Evolutionary conservation across 2,329 filamentous ascomycete genomes (phyloP).

Genomic region (Aspergillus chevalieri): DNA sequence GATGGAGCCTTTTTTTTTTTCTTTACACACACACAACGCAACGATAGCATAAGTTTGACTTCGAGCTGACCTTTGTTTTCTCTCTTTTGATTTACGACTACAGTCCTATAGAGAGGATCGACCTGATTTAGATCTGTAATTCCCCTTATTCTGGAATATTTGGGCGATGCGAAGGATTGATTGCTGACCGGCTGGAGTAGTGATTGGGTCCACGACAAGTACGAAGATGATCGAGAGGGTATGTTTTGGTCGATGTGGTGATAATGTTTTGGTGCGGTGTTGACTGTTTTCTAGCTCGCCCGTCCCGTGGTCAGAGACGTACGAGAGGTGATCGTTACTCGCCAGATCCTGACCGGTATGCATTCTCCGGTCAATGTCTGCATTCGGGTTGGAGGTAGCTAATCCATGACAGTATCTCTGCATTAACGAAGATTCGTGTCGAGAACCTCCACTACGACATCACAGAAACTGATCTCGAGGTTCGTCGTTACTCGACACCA

Average conservation of each 20-base stretch:
- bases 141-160: no score
- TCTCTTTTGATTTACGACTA: constrained; percentile 27
- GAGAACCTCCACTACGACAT: constrained; percentile 92
- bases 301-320: constrained; percentile 39
- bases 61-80: constrained; percentile 39
- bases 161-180: constrained; percentile 4
- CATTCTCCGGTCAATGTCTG: neutral
- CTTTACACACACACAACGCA: neutral
- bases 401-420: constrained; percentile 41
- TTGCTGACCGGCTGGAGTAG: constrained; percentile 37
- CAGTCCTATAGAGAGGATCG: constrained; percentile 42
- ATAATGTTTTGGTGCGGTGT: constrained; percentile 5
- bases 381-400: constrained; percentile 3
- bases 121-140: constrained; percentile 42
- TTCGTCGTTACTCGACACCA: constrained; percentile 35
- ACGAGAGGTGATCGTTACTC: constrained; percentile 29
- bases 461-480: constrained; percentile 74
- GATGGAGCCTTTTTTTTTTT: constrained; percentile 23
- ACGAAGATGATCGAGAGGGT: constrained; percentile 63
- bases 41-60: constrained; percentile 32
- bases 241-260: constrained; percentile 14
- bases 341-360: constrained; percentile 33
- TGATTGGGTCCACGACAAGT: constrained; percentile 93
- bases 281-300: constrained; percentile 31
- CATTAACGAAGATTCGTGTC: constrained; percentile 68